These are phyloP conservation scores for Gonium pectorale DNA, from an alignment of 139 green algal species.

Conservation along the genomic window DNA sequence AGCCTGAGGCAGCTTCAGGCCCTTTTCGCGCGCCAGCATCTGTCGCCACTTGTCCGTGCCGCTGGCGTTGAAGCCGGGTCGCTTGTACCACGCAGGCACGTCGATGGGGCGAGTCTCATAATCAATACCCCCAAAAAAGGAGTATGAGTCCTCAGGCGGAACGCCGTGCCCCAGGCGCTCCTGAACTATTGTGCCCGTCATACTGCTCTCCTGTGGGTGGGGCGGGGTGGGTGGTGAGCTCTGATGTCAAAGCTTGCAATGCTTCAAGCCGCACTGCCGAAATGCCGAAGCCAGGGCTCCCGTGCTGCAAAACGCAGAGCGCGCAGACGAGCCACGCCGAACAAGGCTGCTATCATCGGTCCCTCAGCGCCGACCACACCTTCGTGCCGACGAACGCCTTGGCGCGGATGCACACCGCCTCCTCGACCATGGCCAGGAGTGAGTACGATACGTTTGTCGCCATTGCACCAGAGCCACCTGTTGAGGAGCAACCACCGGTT, in stretches of 20 bases:
- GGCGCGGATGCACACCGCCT: conserved; percentile 10
- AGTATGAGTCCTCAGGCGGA: neutral
- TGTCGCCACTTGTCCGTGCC: neutral
- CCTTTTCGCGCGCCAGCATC: neutral
- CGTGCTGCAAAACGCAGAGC: neutral
- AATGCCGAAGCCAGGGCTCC: neutral
- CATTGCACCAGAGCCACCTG: neutral
- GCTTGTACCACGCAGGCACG: neutral
- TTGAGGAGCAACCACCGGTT: too few relatives aligned
- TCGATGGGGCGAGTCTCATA: neutral
- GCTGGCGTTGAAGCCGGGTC: neutral
- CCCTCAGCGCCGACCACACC: neutral
- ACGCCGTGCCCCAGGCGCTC: neutral
- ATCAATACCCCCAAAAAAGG: neutral
- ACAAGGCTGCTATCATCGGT: too few relatives aligned
- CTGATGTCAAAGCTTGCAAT: too few relatives aligned
- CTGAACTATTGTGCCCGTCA: conserved; percentile 15
- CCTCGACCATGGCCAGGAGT: conserved; percentile 28
- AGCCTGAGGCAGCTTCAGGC: too few relatives aligned
- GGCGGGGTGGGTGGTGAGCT: neutral
- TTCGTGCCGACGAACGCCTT: conserved; percentile 16
- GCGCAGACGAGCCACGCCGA: neutral
- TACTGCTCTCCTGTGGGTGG: conserved; percentile 11
- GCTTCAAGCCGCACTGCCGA: too few relatives aligned
- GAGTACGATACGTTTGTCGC: neutral